Evolutionary conservation across 345 rosid species (phyloP).

Genomic region (Cardiospermum halicacabum): DNA sequence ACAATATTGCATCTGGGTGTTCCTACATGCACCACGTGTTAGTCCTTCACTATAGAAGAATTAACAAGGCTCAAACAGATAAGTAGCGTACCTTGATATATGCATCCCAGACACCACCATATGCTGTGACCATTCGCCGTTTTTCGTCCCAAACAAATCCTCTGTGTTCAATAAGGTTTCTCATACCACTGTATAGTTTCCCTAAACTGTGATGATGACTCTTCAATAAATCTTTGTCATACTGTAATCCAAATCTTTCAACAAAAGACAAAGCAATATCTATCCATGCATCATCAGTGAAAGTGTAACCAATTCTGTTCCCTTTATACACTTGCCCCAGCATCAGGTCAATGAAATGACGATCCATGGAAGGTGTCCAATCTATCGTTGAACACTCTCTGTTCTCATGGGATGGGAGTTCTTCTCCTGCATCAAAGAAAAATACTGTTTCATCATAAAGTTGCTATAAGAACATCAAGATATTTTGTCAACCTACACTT

Average conservation of each 20-base stretch:
- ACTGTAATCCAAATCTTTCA: constrained; percentile 38
- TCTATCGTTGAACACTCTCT: constrained; percentile 21
- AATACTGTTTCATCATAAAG: too few relatives aligned
- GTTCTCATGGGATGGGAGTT: constrained; percentile 16
- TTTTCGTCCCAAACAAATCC: constrained; percentile 40
- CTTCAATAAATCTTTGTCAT: constrained; percentile 32
- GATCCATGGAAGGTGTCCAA: constrained; percentile 49
- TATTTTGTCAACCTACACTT: not conserved
- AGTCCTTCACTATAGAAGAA: constrained; percentile 5
- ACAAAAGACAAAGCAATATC: constrained; percentile 36
- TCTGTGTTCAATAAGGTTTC: constrained; percentile 28
- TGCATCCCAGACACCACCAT: constrained; percentile 40
- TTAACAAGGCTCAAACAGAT: not conserved
- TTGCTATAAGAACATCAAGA: constrained; percentile 1
- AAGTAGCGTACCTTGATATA: constrained; percentile 29
- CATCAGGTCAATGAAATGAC: constrained; percentile 46
- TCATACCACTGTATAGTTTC: constrained; percentile 31
- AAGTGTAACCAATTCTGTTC: constrained; percentile 19
- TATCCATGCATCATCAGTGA: constrained; percentile 32
- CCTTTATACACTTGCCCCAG: constrained; percentile 35
- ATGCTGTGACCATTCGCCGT: constrained; percentile 33
- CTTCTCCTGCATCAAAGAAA: constrained; percentile 24
- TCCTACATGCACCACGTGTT: constrained; percentile 32
- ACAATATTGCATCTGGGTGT: constrained; percentile 30
- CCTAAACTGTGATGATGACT: constrained; percentile 28